These are phyloP conservation scores for Diphasiastrum complanatum DNA, from an alignment of 83 land plant genomes.

Conservation along the genomic window DNA sequence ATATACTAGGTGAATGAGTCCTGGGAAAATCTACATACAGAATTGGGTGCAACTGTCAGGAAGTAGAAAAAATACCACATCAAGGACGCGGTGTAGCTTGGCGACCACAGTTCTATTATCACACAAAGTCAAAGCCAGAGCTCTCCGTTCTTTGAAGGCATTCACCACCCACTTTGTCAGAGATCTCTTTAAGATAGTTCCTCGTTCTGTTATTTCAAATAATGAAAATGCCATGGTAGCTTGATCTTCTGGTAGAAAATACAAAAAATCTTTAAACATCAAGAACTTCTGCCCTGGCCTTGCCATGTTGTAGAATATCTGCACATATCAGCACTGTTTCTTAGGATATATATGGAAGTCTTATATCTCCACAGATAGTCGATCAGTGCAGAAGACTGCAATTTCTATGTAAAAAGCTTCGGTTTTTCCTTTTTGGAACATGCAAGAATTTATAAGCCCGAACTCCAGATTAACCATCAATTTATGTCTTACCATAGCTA, in stretches of 20 bases:
- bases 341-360: no score
- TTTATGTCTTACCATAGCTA: no score
- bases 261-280: slow-evolving; percentile 18
- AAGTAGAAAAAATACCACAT: slow-evolving; percentile 19
- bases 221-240: slow-evolving; percentile 22
- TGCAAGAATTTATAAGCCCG: no score
- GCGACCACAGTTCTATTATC: slow-evolving; percentile 24
- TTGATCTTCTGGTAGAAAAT: slow-evolving; percentile 20
- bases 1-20: neutral
- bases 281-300: slow-evolving; percentile 15
- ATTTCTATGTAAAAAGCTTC: no score
- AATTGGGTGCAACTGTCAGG: neutral
- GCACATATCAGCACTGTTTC: neutral
- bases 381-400: no score
- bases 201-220: slow-evolving; percentile 22
- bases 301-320: slow-evolving; percentile 29
- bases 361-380: no score
- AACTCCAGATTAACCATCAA: no score
- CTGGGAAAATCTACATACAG: neutral
- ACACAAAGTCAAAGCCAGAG: slow-evolving; percentile 23
- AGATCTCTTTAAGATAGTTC: slow-evolving; percentile 20
- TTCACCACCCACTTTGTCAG: slow-evolving; percentile 24
- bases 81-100: slow-evolving; percentile 19
- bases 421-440: no score
- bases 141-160: slow-evolving; percentile 22